Percentiles rank a stretch among this genome's conserved stretches.
phyloP scores from a whole-genome alignment of 768 basidiomycete species.

The Leucocoprinus sp. region DNA sequence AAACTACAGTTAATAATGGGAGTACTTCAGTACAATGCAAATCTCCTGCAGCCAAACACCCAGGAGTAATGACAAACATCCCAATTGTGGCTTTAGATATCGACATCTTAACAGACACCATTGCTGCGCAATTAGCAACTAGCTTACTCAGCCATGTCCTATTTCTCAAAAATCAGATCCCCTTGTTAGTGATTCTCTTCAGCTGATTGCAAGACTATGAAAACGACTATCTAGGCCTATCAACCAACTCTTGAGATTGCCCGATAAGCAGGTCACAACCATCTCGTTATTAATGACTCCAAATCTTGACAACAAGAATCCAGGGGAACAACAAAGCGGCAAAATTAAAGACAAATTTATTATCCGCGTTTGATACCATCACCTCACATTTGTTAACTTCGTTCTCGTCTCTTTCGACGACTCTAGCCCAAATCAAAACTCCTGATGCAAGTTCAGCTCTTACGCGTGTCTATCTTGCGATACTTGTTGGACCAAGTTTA shows the following conservation, averaged over 20 bases:
- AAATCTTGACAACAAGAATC: not conserved
- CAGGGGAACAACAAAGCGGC: conserved; percentile 40
- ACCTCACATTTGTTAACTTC: conserved; percentile 69
- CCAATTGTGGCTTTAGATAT: conserved; percentile 38
- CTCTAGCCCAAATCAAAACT: conserved; percentile 33
- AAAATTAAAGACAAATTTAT: conserved; percentile 54
- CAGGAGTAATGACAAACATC: conserved; percentile 14
- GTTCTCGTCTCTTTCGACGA: conserved; percentile 63
- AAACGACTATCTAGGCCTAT: conserved; percentile 40
- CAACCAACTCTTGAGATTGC: conserved; percentile 51
- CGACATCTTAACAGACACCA: conserved; percentile 42
- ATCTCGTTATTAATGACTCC: not conserved
- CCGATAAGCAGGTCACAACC: conserved; percentile 29
- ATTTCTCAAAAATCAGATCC: conserved; percentile 73
- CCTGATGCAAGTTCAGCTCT: conserved; percentile 3
- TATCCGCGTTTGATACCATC: conserved; percentile 62
- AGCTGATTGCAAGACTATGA: not conserved
- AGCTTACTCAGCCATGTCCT: conserved; percentile 62
- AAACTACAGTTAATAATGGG: not conserved
- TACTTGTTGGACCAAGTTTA: conserved; percentile 60
- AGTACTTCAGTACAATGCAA: not conserved
- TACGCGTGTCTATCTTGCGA: conserved; percentile 44
- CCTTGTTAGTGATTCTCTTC: conserved; percentile 50
- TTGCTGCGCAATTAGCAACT: conserved; percentile 58
- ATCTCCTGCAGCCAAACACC: not conserved